Evolutionary conservation across 495 filamentous ascomycete genomes (phyloP).

Genomic region (Penicillium coprophilum): DNA sequence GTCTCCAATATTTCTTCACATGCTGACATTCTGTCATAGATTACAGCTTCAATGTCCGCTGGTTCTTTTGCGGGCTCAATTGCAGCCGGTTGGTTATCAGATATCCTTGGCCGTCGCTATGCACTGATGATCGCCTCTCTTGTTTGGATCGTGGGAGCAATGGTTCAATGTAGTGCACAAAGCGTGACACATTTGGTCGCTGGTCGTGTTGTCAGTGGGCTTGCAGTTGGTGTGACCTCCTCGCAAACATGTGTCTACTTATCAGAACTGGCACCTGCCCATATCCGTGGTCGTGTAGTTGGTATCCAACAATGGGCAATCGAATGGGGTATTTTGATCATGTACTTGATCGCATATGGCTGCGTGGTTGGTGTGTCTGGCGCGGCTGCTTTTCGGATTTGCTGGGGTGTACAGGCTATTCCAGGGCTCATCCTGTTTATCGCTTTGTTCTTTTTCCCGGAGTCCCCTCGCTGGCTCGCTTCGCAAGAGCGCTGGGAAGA

Average conservation of each 20-base stretch:
- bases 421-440: slow-evolving; percentile 63
- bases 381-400: slow-evolving; percentile 64
- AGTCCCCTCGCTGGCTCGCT: slow-evolving; percentile 72
- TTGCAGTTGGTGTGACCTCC: slow-evolving; percentile 72
- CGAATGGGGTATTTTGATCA: slow-evolving; percentile 66
- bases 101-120: slow-evolving; percentile 63
- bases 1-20: not conserved
- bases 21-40: slow-evolving; percentile 21
- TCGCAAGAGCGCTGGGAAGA: slow-evolving; percentile 67
- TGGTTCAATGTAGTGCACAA: slow-evolving; percentile 62
- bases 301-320: slow-evolving; percentile 77
- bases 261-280: slow-evolving; percentile 67
- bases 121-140: slow-evolving; percentile 64
- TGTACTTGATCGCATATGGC: slow-evolving; percentile 61
- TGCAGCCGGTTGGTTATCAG: slow-evolving; percentile 63
- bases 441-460: slow-evolving; percentile 67
- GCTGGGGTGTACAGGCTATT: slow-evolving; percentile 72
- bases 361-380: slow-evolving; percentile 55
- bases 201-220: slow-evolving; percentile 69
- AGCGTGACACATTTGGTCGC: slow-evolving; percentile 64
- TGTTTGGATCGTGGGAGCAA: slow-evolving; percentile 69
- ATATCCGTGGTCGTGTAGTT: slow-evolving; percentile 66
- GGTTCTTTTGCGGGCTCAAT: slow-evolving; percentile 66
- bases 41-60: slow-evolving; percentile 59
- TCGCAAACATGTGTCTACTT: slow-evolving; percentile 83